These are phyloP conservation scores for Colletotrichum acutatum DNA, from an alignment of 2,329 filamentous ascomycete species.

Conservation along the genomic window DNA sequence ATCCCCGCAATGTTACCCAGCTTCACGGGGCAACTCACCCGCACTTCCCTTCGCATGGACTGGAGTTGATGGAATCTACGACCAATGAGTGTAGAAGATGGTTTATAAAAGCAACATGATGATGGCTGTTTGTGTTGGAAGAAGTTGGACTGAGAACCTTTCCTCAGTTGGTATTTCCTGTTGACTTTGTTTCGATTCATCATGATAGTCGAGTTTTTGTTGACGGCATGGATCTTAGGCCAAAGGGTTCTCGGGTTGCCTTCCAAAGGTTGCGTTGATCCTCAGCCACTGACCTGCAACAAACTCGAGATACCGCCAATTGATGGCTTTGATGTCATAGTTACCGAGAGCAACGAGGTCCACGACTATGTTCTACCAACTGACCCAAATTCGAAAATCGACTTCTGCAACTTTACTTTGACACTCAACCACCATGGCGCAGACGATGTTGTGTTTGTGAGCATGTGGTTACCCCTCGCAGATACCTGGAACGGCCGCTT, in stretches of 20 bases:
- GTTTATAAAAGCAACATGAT: too few species aligned
- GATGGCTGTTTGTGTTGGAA: not conserved
- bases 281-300: not conserved
- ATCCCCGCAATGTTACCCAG: not conserved
- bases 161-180: too few species aligned
- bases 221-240: not conserved
- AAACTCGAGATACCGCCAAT: not conserved
- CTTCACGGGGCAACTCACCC: not conserved
- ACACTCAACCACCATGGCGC: conserved; percentile 28
- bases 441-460: conserved; percentile 34
- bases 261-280: not conserved
- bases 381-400: not conserved
- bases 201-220: not conserved
- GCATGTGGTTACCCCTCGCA: conserved; percentile 35
- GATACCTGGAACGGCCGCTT: conserved; percentile 40
- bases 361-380: not conserved
- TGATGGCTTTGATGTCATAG: not conserved
- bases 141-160: too few species aligned
- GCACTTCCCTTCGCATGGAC: not conserved
- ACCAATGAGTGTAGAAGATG: too few species aligned
- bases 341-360: not conserved
- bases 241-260: not conserved
- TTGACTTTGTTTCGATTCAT: not conserved
- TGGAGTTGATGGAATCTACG: not conserved
- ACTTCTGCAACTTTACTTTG: conserved; percentile 38